Percentiles rank a stretch among this genome's conserved stretches.
Evolutionary conservation across 805 yeast genomes (phyloP).

Genomic region (Nakazawaea wickerhamii): DNA sequence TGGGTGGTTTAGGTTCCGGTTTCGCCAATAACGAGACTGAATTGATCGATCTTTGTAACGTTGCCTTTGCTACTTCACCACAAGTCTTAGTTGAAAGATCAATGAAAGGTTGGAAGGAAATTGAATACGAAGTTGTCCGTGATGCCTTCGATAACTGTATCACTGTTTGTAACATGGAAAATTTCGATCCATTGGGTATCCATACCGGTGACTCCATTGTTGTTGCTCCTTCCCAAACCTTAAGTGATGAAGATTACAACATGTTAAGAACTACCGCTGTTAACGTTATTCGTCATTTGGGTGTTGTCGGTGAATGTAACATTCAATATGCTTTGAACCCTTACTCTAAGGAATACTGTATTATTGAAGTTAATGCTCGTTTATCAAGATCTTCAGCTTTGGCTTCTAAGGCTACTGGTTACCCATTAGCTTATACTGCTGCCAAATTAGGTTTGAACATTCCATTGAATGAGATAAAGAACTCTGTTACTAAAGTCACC

Average conservation of each 20-base stretch:
- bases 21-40: conserved; percentile 87
- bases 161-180: conserved; percentile 98
- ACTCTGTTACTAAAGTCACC: conserved; percentile 94
- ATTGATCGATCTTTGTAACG: conserved; percentile 75
- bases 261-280: conserved; percentile 98
- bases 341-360: conserved; percentile 91
- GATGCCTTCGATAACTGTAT: conserved; percentile 96
- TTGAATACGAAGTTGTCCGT: conserved; percentile 97
- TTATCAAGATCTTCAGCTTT: conserved; percentile 95
- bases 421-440: conserved; percentile 97
- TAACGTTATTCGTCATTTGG: conserved; percentile 94
- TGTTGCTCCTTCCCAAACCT: conserved; percentile 97
- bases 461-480: conserved; percentile 91
- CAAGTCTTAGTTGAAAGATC: conserved; percentile 94
- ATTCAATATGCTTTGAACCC: conserved; percentile 97
- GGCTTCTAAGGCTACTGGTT: conserved; percentile 98
- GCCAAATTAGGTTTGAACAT: conserved; percentile 94
- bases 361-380: conserved; percentile 96
- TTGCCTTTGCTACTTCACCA: conserved; percentile 93
- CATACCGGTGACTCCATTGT: conserved; percentile 99
- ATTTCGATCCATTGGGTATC: conserved; percentile 95
- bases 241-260: conserved; percentile 95
- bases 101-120: conserved; percentile 97
- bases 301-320: conserved; percentile 99
- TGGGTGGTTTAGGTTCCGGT: conserved; percentile 98